Conservation (phyloP, 805 yeast species). For the Ogataea glucozyma region DNA sequence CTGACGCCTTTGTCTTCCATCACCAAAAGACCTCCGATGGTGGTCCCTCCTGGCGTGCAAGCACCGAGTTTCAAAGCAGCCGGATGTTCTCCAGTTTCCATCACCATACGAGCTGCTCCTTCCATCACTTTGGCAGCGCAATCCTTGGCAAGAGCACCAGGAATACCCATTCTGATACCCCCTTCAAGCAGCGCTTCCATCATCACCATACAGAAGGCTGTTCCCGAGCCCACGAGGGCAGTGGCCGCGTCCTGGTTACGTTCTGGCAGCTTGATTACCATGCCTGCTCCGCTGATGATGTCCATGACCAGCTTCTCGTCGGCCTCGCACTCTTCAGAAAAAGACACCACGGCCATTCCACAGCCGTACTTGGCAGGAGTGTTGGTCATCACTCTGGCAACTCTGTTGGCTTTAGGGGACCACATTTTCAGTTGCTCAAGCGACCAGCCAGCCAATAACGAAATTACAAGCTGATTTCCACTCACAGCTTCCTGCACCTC, state of each 20-base stretch:
- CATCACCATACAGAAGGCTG: constrained; percentile 88
- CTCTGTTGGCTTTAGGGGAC: constrained; percentile 42
- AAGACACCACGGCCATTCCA: constrained; percentile 92
- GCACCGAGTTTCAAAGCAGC: constrained; percentile 83
- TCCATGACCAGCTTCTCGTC: constrained; percentile 50
- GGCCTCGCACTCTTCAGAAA: constrained; percentile 51
- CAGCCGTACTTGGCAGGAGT: constrained; percentile 92
- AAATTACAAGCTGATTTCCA: constrained; percentile 50
- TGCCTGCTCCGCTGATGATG: constrained; percentile 65
- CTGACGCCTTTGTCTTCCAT: constrained; percentile 92
- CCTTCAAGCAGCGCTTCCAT: constrained; percentile 93
- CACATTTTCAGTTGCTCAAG: constrained; percentile 60
- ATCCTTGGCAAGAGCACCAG: constrained; percentile 75
- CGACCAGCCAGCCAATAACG: constrained; percentile 92
- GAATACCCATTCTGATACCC: constrained; percentile 92
- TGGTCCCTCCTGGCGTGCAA: constrained; percentile 97
- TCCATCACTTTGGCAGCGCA: constrained; percentile 93
- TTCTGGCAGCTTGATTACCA: constrained; percentile 72
- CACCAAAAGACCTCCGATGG: constrained; percentile 90
- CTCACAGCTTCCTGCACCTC: constrained; percentile 48
- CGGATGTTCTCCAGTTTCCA: constrained; percentile 81
- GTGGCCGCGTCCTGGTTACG: constrained; percentile 96
- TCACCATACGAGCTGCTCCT: constrained; percentile 91
- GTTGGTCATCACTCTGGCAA: constrained; percentile 96
- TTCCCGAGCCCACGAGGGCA: constrained; percentile 93